Percentiles rank a stretch among this genome's conserved stretches.
These are phyloP conservation scores for Cenchrus fungigraminus DNA, from an alignment of 176 grass and related monocot genomes.

Conservation along the genomic window DNA sequence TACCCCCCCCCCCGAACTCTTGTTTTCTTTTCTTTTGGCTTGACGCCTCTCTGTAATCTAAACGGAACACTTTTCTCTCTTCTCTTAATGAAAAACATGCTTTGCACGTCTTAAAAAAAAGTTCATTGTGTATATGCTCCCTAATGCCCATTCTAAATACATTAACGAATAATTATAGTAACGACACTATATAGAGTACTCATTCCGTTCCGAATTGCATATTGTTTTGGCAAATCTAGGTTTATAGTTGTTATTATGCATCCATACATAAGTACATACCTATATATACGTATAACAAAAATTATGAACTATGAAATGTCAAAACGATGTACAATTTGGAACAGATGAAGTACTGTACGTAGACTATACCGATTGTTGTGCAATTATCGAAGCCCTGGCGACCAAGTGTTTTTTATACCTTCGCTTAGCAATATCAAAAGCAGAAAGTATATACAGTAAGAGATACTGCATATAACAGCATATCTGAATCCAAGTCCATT, in stretches of 20 bases:
- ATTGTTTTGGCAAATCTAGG: background rate
- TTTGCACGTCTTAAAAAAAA: no score
- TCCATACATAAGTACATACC: no score
- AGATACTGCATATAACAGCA: conserved; percentile 15
- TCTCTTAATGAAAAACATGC: no score
- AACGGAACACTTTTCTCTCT: no score
- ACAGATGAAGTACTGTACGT: background rate
- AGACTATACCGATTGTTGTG: background rate
- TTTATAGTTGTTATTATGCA: no score
- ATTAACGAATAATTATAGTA: conserved; percentile 4
- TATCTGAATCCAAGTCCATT: background rate
- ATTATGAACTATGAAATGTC: no score
- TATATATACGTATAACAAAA: no score
- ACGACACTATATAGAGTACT: background rate
- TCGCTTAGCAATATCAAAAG: background rate
- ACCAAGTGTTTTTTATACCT: background rate
- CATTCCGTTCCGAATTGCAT: no score
- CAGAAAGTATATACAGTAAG: background rate
- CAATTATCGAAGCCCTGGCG: conserved; percentile 31
- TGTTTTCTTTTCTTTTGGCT: no score
- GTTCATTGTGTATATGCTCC: background rate
- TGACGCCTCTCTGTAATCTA: no score
- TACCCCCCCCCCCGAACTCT: no score
- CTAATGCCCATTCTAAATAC: background rate
- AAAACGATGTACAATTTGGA: no score